Evolutionary conservation across 2,329 filamentous ascomycete species (phyloP), one percentile per base, ranked within the genome.

Genomic region (Scedosporium minutisporum): DNA sequence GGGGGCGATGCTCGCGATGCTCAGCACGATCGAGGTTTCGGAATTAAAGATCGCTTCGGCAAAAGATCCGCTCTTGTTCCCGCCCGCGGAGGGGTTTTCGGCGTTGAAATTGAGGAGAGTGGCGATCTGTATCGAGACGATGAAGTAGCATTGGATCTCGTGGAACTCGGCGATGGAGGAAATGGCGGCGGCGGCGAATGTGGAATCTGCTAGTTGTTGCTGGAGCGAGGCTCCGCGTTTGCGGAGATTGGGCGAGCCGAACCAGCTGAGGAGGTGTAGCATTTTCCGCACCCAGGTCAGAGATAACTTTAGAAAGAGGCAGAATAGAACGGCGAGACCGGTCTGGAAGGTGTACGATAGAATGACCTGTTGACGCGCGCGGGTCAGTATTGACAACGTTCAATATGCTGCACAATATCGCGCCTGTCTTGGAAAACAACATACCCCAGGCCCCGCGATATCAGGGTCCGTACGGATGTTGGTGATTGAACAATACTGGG

Each of bases 121-220:
- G 25, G 57, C 57, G 16, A 58, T 18, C 57, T 58, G 57, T 1
- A 58, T 58, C 27, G 57, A 58, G 29, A n/a, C 29, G 10, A 58
- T 23, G 33, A 42, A 58, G 57, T 58, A 58, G 57, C 57, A 58
- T 7, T 58, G 57, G 5, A 58, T 23, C 18, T 58, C 33, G 29
- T 58, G 57, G 33, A 58, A 58, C 57, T 58, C 57, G 29, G 33
- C 57, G 57, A 58, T 33, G 14, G 57, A 58, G 12, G 57, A 58
- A 21, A 58, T 58, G 29, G 57, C 57, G 3, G 57, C 57, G 9
- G 29, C 57, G n/a, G 25, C 57, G 21, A 58, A 58, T n/a, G 29
- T 14, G 57, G 57, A 58, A 7, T 58, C 29, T 25, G 27, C 14
- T 12, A 58, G 6, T n/a, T 42, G 57, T n/a, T 16, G 38, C 33